These are phyloP conservation scores for Monotropa hypopitys DNA, from an alignment of 179 eudicot species.

Conservation along the genomic window DNA sequence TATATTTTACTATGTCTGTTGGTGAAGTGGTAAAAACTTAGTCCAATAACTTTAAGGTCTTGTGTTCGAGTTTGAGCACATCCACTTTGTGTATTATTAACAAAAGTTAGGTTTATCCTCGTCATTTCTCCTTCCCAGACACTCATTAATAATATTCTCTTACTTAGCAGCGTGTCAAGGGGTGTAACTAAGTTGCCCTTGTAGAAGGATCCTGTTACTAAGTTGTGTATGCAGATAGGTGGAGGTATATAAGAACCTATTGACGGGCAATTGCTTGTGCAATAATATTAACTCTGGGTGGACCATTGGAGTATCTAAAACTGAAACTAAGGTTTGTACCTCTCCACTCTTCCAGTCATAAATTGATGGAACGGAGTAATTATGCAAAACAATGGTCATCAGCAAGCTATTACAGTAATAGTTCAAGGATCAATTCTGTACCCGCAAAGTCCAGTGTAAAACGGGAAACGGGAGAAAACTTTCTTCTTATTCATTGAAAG, in stretches of 20 bases:
- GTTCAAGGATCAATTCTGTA: not conserved
- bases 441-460: not conserved
- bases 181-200: too few species aligned
- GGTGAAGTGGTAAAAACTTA: too few species aligned
- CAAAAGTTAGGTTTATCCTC: too few species aligned
- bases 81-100: too few species aligned
- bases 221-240: not conserved
- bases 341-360: not conserved
- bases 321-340: not conserved
- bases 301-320: not conserved
- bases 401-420: not conserved
- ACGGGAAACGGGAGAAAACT: too few species aligned
- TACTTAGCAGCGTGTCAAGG: too few species aligned
- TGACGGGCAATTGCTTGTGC: not conserved
- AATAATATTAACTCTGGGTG: not conserved
- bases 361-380: not conserved
- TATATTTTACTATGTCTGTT: not conserved
- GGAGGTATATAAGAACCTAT: not conserved
- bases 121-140: too few species aligned
- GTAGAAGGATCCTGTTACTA: too few species aligned
- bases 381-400: not conserved
- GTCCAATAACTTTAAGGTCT: too few species aligned
- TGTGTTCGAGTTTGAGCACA: too few species aligned
- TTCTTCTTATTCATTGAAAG: too few species aligned
- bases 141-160: too few species aligned